phyloP scores from a whole-genome alignment of 23 red algal species.

The Gracilaria gracilis region DNA sequence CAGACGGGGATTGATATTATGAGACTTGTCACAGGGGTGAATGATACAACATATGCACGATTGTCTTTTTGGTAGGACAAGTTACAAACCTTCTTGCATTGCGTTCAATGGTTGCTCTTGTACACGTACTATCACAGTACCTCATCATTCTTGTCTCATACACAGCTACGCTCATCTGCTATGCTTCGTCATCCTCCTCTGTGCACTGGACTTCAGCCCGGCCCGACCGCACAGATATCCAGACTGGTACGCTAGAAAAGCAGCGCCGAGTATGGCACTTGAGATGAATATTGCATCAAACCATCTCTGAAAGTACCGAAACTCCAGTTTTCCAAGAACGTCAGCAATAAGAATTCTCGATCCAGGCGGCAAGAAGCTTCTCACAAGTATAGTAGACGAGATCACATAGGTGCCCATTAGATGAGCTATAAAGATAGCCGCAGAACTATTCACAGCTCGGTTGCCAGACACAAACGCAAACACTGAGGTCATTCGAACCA shows the following conservation, averaged over 20 bases:
- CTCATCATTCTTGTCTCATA: not conserved
- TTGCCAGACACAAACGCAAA: slow-evolving; percentile 72
- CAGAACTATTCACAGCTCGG: slow-evolving; percentile 70
- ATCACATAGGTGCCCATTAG: slow-evolving; percentile 80
- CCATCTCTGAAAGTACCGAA: slow-evolving; percentile 68
- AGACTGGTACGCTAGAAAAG: slow-evolving; percentile 58
- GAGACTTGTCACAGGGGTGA: no score
- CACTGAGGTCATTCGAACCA: slow-evolving; percentile 73
- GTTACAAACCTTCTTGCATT: no score
- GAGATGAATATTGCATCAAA: slow-evolving; percentile 78
- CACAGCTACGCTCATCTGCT: not conserved
- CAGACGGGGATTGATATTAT: no score
- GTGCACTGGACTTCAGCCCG: not conserved
- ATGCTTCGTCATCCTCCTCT: slow-evolving; percentile 10
- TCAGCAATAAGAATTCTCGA: slow-evolving; percentile 68
- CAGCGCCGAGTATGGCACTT: slow-evolving; percentile 57
- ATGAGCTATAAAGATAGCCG: slow-evolving; percentile 75
- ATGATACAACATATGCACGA: no score
- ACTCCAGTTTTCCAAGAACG: slow-evolving; percentile 66
- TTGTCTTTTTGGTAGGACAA: no score
- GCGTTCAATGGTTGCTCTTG: not conserved
- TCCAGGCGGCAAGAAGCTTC: slow-evolving; percentile 66
- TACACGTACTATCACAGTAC: not conserved
- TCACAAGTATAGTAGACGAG: slow-evolving; percentile 67
- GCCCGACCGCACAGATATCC: slow-evolving; percentile 41